Percentiles rank a stretch among this genome's conserved stretches.
Conservation (phyloP, 2,329 filamentous ascomycete species). For the Xylariaceae sp. region DNA sequence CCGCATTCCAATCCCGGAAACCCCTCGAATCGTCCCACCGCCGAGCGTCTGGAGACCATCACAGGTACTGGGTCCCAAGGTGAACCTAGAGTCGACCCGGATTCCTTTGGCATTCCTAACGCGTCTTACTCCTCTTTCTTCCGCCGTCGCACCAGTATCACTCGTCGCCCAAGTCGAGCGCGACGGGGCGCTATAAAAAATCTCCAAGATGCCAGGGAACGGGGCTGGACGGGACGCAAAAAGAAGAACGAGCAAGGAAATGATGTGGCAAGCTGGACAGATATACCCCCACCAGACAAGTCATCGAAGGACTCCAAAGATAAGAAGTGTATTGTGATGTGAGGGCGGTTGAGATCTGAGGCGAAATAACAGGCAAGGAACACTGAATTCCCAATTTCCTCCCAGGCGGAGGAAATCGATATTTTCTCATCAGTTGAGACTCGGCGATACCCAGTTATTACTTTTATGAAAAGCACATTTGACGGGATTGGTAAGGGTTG, state of each 20-base stretch:
- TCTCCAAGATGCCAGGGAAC: constrained; percentile 54
- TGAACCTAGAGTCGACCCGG: constrained; percentile 10
- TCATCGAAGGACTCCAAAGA: constrained; percentile 33
- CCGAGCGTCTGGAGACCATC: constrained; percentile 52
- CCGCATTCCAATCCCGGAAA: constrained; percentile 37
- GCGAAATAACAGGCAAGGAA: background rate
- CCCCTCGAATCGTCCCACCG: constrained; percentile 40
- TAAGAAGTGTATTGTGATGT: constrained; percentile 52
- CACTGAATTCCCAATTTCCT: background rate
- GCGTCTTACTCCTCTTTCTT: constrained; percentile 35
- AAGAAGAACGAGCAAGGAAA: constrained; percentile 34
- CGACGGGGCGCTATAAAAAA: constrained; percentile 58
- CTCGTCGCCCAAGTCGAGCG: constrained; percentile 49
- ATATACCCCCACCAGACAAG: constrained; percentile 36
- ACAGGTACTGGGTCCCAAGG: constrained; percentile 35
- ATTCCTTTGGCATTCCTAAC: background rate
- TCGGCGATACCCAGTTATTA: background rate
- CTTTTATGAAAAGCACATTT: background rate
- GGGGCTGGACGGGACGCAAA: constrained; percentile 47
- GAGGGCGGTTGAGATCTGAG: constrained; percentile 16
- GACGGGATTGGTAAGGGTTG: background rate
- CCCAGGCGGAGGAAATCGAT: background rate
- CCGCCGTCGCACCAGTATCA: constrained; percentile 40
- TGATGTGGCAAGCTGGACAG: constrained; percentile 48
- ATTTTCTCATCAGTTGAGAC: background rate